These are phyloP conservation scores for Przewalskia tangutica DNA, from an alignment of 257 asterid species.

Conservation along the genomic window DNA sequence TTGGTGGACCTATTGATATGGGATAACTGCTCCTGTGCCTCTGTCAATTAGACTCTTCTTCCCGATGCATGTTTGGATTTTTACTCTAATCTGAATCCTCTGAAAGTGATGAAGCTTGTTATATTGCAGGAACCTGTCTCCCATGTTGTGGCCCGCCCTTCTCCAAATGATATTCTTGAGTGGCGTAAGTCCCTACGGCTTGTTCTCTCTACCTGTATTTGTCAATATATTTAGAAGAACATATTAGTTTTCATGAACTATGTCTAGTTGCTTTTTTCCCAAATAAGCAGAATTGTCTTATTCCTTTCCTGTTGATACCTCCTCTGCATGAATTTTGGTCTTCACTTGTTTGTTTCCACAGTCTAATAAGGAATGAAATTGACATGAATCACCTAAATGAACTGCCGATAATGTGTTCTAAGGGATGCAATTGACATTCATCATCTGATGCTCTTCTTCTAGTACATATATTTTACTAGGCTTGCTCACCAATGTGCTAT, in stretches of 20 bases:
- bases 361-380: not conserved
- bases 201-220: not conserved
- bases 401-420: not conserved
- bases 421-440: not conserved
- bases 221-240: not conserved
- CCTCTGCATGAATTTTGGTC: not conserved
- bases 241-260: not conserved
- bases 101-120: not conserved
- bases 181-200: constrained; percentile 73
- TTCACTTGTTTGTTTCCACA: not conserved
- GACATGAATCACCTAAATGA: not conserved
- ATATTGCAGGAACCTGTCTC: constrained; percentile 82
- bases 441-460: not conserved
- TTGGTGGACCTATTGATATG: not conserved
- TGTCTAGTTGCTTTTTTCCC: not conserved
- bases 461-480: not conserved
- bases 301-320: not conserved
- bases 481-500: not conserved
- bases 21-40: not conserved
- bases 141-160: constrained; percentile 91
- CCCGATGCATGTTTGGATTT: not conserved
- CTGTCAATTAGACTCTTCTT: not conserved
- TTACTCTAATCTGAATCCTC: not conserved
- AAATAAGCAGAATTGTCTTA: not conserved
- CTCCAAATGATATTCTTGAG: constrained; percentile 89